Conservation (phyloP, 345 rosid species). For the Anacardium occidentale region DNA sequence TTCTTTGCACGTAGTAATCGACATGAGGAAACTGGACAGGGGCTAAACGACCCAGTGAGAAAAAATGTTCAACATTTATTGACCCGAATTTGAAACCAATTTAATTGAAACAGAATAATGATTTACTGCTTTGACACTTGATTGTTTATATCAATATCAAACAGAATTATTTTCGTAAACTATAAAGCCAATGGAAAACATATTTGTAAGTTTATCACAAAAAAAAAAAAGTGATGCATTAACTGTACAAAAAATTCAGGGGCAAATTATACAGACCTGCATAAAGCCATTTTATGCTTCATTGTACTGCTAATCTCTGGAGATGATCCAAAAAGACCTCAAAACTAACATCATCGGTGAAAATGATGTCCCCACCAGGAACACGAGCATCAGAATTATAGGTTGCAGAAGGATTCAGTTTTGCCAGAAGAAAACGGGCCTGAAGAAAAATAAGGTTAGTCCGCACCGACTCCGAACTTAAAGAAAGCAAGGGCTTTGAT, state of each 20-base stretch:
- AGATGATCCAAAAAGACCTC: slow-evolving; percentile 96
- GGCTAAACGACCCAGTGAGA: slow-evolving; percentile 18
- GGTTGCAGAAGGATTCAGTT: slow-evolving; percentile 81
- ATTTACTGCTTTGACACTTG: neutral
- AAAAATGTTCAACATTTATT: slow-evolving; percentile 34
- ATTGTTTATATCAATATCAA: neutral
- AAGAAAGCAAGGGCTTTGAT: neutral
- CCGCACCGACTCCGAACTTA: neutral
- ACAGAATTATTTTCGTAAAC: neutral
- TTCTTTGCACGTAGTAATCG: slow-evolving; percentile 2
- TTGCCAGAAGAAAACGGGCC: slow-evolving; percentile 97
- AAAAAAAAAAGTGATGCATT: neutral
- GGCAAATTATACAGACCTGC: slow-evolving; percentile 25
- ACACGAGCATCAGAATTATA: slow-evolving; percentile 47
- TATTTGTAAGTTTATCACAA: neutral
- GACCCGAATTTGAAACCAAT: neutral
- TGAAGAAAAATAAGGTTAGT: slow-evolving; percentile 29
- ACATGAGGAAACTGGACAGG: slow-evolving; percentile 27
- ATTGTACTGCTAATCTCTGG: slow-evolving; percentile 76
- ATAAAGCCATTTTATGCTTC: slow-evolving; percentile 3
- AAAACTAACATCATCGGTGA: slow-evolving; percentile 93
- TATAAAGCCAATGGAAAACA: neutral
- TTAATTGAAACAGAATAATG: too few species aligned
- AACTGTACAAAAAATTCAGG: neutral
- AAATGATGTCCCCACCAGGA: slow-evolving; percentile 60